These are phyloP conservation scores for Butyriboletus loyo DNA, from an alignment of 768 basidiomycete genomes.

Conservation along the genomic window DNA sequence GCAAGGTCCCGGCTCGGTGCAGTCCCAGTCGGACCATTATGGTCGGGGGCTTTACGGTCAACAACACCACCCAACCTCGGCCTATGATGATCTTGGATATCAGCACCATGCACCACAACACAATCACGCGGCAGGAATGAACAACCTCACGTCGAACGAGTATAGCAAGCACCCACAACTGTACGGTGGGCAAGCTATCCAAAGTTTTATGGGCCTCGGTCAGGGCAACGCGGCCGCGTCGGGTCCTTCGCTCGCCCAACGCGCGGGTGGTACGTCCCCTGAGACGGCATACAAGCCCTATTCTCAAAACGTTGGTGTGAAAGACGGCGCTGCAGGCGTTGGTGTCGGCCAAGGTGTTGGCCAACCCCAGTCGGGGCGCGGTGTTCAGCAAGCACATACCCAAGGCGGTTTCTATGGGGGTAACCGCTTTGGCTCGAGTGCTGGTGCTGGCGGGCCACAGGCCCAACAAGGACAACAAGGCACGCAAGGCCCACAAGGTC, in stretches of 20 bases:
- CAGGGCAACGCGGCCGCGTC: conserved; percentile 39
- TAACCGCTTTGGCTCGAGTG: conserved; percentile 42
- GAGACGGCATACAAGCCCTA: conserved; percentile 78
- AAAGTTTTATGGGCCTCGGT: conserved; percentile 69
- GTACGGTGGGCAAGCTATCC: conserved; percentile 57
- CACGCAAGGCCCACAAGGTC: conserved; percentile 34
- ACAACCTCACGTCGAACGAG: conserved; percentile 39
- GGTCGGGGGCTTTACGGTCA: conserved; percentile 65
- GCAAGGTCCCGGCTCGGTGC: conserved; percentile 56
- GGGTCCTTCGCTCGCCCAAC: conserved; percentile 46
- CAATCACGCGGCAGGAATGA: conserved; percentile 49
- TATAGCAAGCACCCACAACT: conserved; percentile 45
- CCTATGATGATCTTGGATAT: conserved; percentile 52
- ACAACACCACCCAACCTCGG: conserved; percentile 40
- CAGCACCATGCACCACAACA: conserved; percentile 55
- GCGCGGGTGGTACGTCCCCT: conserved; percentile 53
- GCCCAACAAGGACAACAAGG: conserved; percentile 45
- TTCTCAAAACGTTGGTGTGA: conserved; percentile 45
- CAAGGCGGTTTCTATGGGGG: conserved; percentile 46
- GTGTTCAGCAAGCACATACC: conserved; percentile 41
- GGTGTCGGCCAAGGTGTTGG: conserved; percentile 36
- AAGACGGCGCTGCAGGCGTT: conserved; percentile 54
- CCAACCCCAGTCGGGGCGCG: conserved; percentile 40
- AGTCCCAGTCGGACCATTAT: conserved; percentile 56
- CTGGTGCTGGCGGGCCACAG: conserved; percentile 44